Evolutionary conservation across 208 protist genomes (phyloP), one percentile per base, ranked within the genome.

Genomic region (Porcisia deanei): DNA sequence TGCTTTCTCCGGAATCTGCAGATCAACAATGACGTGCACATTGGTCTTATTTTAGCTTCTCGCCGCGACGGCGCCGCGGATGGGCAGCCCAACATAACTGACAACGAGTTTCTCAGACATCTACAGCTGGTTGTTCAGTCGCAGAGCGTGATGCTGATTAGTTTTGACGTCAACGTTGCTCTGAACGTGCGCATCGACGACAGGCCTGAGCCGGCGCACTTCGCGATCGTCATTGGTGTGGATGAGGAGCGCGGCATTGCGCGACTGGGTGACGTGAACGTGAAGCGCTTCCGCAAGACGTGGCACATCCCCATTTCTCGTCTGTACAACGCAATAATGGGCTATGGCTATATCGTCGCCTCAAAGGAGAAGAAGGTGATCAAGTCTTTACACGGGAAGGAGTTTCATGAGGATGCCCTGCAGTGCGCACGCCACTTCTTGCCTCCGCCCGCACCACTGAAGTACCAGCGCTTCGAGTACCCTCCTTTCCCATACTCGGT

Each of bases 211-310:
- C 86, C 92, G 25, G 86, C 91, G 55, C 94, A 98, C 80, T 96
- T 96, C 76, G 94, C 87, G 25, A 94, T 98, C 75, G 81, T 97
- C 49, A 94, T 97, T 76, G 94, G 94, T 71, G 73, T 96, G 39
- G 91, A 98, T 80, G 76, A 85, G 71, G 82, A 80, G 70, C 86
- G 85, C 43, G 86, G 88, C 3, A 79, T 97, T 37, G 89, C 95
- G 72, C 88, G 91, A 14, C 76, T 98, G 30, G 94, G 91, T 1
- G 94, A 98, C 73, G 94, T 98, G 22, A 96, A 94, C 74, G 90
- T 96, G 57, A 94, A 95, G 77, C 89, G 92, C 34, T 98, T 94
- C 81, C 86, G 92, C 61, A 96, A 96, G 85, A 94, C 89, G 63
- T 98, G 94, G 92, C 88, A 96, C 82, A 76, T 95, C 16, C 91